These are phyloP conservation scores for Penicillium manginii DNA, from an alignment of 495 filamentous ascomycete genomes.

Conservation along the genomic window DNA sequence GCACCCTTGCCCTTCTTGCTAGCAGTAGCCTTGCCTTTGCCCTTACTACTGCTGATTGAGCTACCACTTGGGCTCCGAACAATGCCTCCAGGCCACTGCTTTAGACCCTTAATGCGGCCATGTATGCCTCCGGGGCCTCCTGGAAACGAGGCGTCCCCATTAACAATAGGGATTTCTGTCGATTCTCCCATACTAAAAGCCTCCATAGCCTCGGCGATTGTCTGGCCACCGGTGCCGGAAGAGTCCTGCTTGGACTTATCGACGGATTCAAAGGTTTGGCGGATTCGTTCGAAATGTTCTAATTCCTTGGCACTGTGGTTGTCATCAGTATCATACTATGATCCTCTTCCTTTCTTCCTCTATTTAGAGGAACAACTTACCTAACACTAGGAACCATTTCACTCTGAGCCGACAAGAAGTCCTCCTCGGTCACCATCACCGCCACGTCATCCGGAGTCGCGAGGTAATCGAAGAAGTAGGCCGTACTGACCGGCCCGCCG, in stretches of 20 bases:
- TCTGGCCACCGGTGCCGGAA: conserved; percentile 33
- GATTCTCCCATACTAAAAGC: conserved; percentile 36
- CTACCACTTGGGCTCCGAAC: conserved; percentile 35
- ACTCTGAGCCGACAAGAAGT: conserved; percentile 77
- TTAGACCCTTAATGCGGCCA: conserved; percentile 36
- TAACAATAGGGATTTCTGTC: conserved; percentile 31
- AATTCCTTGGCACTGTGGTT: conserved; percentile 78
- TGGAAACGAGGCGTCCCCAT: conserved; percentile 31
- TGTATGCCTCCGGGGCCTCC: conserved; percentile 27
- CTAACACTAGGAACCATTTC: conserved; percentile 92
- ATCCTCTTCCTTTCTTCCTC: no score
- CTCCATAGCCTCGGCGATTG: conserved; percentile 44
- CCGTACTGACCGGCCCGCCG: conserved; percentile 70
- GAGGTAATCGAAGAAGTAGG: conserved; percentile 93
- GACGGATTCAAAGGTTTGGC: conserved; percentile 74
- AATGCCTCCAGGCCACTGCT: conserved; percentile 30
- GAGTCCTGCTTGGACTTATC: conserved; percentile 45
- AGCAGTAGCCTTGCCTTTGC: conserved; percentile 40
- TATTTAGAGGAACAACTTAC: conserved; percentile 46
- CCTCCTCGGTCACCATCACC: conserved; percentile 84
- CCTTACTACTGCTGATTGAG: conserved; percentile 37
- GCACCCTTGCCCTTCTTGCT: conserved; percentile 48
- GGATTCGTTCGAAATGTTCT: conserved; percentile 85
- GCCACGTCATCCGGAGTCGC: conserved; percentile 79
- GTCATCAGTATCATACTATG: conserved; percentile 21